Evolutionary conservation across 1,284 basidiomycete genomes (phyloP), one percentile per base, ranked within the genome.

Genomic region (Microbotryum silenes-acaulis): DNA sequence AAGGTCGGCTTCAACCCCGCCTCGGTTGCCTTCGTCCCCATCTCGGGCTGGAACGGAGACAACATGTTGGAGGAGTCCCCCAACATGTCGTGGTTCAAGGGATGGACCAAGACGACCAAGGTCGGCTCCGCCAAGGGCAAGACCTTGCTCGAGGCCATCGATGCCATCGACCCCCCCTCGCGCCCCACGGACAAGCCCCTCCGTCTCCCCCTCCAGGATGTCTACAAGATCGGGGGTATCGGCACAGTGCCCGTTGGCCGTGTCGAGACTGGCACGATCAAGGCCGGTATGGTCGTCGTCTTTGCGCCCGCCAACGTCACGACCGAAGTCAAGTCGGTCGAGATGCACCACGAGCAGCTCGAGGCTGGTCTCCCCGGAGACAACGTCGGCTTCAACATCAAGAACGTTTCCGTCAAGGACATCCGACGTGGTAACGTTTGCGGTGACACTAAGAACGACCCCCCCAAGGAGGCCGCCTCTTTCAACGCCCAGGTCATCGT

Each of bases 191-290:
- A 99, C 84, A 97, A 96, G 85, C 93, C 94, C 74, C 94, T 99
- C 81, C 93, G 94, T 83, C 93, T 99, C 71, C 94, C 94, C 75
- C 92, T 99, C 80, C 46, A 29, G 62, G 94, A 99, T 85, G 94
- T 99, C 75, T 98, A 99, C 91, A 99, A 99, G 86, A 99, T 99
- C 76, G 94, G 94, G 82, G 94, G 94, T 93, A 99, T 99, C 76
- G 94, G 94, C 73, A 99, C 94, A 74, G 96, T 99, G 74, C 94
- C 94, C 78, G 94, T 99, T 81, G 94, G 94, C 79, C 94, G 96
- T 91, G 94, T 98, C 76, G 94, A 98, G 84, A 98, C 96, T 76
- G 94, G 96, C 87, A 78, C 92, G 80, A 97, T 98, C 86, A 97
- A 97, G 85, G 89, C 92, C 75, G 93, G 94, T 79, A 97, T 98